phyloP scores from a whole-genome alignment of 2,329 filamentous ascomycete species.

The Curvularia sp. region DNA sequence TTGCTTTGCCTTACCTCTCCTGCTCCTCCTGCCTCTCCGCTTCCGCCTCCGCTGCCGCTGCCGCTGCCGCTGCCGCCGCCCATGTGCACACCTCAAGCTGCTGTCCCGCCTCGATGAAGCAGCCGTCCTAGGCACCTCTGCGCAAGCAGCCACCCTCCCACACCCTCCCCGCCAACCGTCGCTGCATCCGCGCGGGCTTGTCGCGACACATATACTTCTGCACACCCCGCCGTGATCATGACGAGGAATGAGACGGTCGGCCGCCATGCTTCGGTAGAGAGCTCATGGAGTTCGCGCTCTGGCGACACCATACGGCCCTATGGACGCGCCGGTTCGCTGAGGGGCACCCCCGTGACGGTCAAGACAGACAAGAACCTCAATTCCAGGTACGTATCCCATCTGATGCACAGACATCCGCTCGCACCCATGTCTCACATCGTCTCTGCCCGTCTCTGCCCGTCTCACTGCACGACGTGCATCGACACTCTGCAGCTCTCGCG shows the following conservation, averaged over 20 bases:
- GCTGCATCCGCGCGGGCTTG: slow-evolving; percentile 27
- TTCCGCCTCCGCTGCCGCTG: background rate
- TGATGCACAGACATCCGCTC: slow-evolving; percentile 11
- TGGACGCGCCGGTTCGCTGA: slow-evolving; percentile 45
- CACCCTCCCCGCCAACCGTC: slow-evolving; percentile 20
- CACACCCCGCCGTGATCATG: slow-evolving; percentile 57
- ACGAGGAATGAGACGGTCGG: slow-evolving; percentile 69
- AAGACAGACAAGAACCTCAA: slow-evolving; percentile 63
- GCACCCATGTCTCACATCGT: slow-evolving; percentile 20
- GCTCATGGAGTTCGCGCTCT: slow-evolving; percentile 72
- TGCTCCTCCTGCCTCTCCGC: slow-evolving; percentile 3
- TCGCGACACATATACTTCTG: slow-evolving; percentile 22
- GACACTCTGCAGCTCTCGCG: slow-evolving; percentile 13
- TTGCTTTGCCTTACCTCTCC: slow-evolving; percentile 14
- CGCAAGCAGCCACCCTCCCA: slow-evolving; percentile 41
- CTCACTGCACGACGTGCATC: slow-evolving; percentile 31
- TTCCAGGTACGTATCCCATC: slow-evolving; percentile 51
- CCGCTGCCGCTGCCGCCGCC: slow-evolving; percentile 18
- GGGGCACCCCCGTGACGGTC: slow-evolving; percentile 56
- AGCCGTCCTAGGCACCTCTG: slow-evolving; percentile 47
- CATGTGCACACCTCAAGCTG: slow-evolving; percentile 33
- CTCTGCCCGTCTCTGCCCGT: slow-evolving; percentile 34
- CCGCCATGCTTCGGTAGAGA: slow-evolving; percentile 72
- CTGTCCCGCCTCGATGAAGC: slow-evolving; percentile 48
- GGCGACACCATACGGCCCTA: slow-evolving; percentile 67